A percentile compares a stretch with the other conserved stretches of the same genome.
These are phyloP conservation scores for Didymella pomorum DNA, from an alignment of 2,329 filamentous ascomycete genomes.

Conservation along the genomic window DNA sequence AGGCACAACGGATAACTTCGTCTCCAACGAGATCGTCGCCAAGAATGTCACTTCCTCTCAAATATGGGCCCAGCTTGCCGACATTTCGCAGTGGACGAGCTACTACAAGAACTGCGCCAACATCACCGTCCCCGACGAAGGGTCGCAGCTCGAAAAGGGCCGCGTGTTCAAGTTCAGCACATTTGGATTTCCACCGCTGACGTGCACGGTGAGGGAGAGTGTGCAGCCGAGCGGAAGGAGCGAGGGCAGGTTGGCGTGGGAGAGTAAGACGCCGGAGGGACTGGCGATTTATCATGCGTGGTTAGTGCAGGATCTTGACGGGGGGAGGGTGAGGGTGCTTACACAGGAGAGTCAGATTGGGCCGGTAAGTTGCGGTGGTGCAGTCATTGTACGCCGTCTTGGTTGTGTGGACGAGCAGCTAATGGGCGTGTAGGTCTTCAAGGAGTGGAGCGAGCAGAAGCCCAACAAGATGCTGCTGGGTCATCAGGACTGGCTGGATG, in stretches of 20 bases:
- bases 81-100: constrained; percentile 45
- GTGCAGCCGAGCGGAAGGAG: constrained; percentile 28
- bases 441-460: constrained; percentile 35
- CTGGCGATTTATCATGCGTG: constrained; percentile 50
- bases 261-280: constrained; percentile 31
- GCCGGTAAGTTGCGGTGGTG: constrained; percentile 11
- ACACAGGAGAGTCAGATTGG: constrained; percentile 51
- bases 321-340: constrained; percentile 43
- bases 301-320: constrained; percentile 46
- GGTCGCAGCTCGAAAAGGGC: constrained; percentile 34
- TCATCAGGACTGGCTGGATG: constrained; percentile 51
- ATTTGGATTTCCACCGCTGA: constrained; percentile 46
- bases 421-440: constrained; percentile 30
- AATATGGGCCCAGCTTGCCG: constrained; percentile 45
- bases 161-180: constrained; percentile 47
- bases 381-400: no score
- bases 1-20: constrained; percentile 50
- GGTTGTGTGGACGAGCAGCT: no score
- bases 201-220: constrained; percentile 33
- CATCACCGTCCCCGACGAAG: constrained; percentile 39
- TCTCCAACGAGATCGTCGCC: constrained; percentile 47
- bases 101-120: constrained; percentile 48
- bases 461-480: constrained; percentile 50
- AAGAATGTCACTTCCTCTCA: constrained; percentile 35
- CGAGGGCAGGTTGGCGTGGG: constrained; percentile 31